Conservation (phyloP, 2,329 filamentous ascomycete genomes). For the Sporothrix globosa region DNA sequence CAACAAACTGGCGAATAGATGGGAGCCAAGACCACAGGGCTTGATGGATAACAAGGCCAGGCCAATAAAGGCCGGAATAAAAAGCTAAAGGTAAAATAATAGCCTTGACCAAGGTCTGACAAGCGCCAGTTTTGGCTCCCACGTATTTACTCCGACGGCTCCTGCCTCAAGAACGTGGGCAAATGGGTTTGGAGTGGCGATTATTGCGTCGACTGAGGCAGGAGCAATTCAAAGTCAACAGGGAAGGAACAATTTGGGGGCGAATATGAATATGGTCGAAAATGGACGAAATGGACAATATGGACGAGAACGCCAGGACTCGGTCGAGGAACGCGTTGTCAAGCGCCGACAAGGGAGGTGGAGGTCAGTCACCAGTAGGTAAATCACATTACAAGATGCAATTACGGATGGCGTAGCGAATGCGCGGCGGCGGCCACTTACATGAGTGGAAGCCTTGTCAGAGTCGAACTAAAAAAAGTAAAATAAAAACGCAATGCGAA, state of each 20-base stretch:
- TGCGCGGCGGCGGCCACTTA: slow-evolving; percentile 4
- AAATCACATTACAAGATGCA: background rate
- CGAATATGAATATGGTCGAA: slow-evolving; percentile 12
- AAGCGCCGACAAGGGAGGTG: background rate
- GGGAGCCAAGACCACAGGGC: slow-evolving; percentile 18
- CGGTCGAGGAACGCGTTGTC: no score
- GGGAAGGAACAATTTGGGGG: background rate
- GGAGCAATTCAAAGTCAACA: background rate
- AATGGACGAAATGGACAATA: no score
- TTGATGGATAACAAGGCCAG: slow-evolving; percentile 14
- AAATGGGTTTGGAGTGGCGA: slow-evolving; percentile 14
- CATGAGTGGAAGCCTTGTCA: slow-evolving; percentile 11
- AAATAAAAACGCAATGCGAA: background rate
- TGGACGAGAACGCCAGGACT: no score
- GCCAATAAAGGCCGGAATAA: background rate
- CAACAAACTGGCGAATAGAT: slow-evolving; percentile 8
- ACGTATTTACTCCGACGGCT: background rate
- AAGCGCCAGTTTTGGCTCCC: background rate
- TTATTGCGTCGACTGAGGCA: background rate
- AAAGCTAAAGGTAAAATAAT: background rate
- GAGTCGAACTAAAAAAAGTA: background rate
- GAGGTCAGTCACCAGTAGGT: background rate
- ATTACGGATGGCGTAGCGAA: slow-evolving; percentile 11
- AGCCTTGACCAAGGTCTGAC: slow-evolving; percentile 18
- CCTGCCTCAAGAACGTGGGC: slow-evolving; percentile 15